Percentiles rank a stretch among this genome's conserved stretches.
Conservation (phyloP, 2,329 filamentous ascomycete genomes). For the Botrytis aclada region DNA sequence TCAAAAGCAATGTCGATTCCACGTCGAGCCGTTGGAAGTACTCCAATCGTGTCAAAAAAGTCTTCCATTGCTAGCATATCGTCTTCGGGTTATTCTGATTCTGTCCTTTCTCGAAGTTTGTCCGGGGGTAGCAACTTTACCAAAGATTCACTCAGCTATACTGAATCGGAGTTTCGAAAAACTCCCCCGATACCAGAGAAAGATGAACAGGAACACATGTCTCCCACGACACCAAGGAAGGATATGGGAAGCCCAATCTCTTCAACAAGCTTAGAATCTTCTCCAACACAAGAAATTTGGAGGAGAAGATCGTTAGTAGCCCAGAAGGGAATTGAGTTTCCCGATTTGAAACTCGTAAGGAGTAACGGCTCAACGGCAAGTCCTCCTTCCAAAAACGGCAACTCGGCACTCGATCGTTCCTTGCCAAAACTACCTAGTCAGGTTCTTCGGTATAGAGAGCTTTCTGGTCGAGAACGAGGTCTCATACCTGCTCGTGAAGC, state of each 20-base stretch:
- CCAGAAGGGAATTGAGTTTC: slow-evolving; percentile 31
- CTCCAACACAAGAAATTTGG: slow-evolving; percentile 34
- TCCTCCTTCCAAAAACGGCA: slow-evolving; percentile 28
- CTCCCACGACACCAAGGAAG: slow-evolving; percentile 21
- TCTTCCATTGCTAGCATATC: slow-evolving; percentile 29
- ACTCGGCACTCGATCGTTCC: slow-evolving; percentile 21
- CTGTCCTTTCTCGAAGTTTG: slow-evolving; percentile 23
- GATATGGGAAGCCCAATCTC: slow-evolving; percentile 11
- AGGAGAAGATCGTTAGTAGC: slow-evolving; percentile 32
- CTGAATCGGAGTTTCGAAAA: slow-evolving; percentile 28
- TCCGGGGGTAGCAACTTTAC: slow-evolving; percentile 30
- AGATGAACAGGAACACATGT: slow-evolving; percentile 24
- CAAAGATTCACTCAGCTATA: slow-evolving; percentile 31
- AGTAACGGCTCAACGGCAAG: slow-evolving; percentile 37
- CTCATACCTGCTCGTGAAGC: slow-evolving; percentile 33
- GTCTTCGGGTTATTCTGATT: slow-evolving; percentile 32
- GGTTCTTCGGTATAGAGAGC: slow-evolving; percentile 24
- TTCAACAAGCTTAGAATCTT: slow-evolving; percentile 26
- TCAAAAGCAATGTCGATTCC: slow-evolving; percentile 27
- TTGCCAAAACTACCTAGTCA: slow-evolving; percentile 25
- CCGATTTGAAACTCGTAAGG: slow-evolving; percentile 34
- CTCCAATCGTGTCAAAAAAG: slow-evolving; percentile 19
- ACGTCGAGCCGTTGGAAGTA: slow-evolving; percentile 32
- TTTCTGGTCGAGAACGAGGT: slow-evolving; percentile 30
- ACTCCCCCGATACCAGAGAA: slow-evolving; percentile 31